Base-by-base conservation (phyloP, 1,284 basidiomycete genomes). In the Sanghuangporus weigelae region DNA sequence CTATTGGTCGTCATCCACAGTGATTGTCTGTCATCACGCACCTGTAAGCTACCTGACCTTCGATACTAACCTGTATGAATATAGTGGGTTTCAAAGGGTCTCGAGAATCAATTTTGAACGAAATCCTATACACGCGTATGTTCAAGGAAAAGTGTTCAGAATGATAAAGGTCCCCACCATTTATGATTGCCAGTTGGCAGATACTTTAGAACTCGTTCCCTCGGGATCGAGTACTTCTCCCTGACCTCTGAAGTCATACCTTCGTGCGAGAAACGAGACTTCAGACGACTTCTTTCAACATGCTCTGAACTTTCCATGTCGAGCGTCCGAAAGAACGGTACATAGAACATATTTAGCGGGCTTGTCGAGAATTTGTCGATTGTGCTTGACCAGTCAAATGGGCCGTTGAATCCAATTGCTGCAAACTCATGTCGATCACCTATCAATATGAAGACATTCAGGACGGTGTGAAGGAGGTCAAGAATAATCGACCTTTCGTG, bases 381-480 rank as follows among this genome's bases (percentile, higher is more conserved):
- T 10, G 68, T 68, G 56, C 76, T 70, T 23, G 81, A 80, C 46
- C 71, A 68, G 48, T 80, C 72, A 2, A 74, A 67, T 64, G 77
- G 72, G 14, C 78, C 73, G 60, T 77, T 79, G 72, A 83, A 87
- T 73, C 86, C 83, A 71, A 92, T 81, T 2, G 84, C 84, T 2
- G 90, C 90, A 71, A 92, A 93, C 73, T 93, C 90, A 74, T 93
- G 92, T 8, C 90, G 81, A 72, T 93, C 91, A 6, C 87, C 86
- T 0, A 83, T 85, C 49, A 89, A 75, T 51, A 92, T 72, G 68
- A 90, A 77, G 38, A 89, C 82, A 70, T 93, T 93, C 3, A 89
- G 89, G 5, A 93, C 85, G 59, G 84, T 81, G 67, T 87, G 81
- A 57, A 92, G 75, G 0, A 80, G 76, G 36, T 79, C 73, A 46